Base-by-base conservation (phyloP, 441 rosid species). In the Euphorbia schlechtendalii region DNA sequence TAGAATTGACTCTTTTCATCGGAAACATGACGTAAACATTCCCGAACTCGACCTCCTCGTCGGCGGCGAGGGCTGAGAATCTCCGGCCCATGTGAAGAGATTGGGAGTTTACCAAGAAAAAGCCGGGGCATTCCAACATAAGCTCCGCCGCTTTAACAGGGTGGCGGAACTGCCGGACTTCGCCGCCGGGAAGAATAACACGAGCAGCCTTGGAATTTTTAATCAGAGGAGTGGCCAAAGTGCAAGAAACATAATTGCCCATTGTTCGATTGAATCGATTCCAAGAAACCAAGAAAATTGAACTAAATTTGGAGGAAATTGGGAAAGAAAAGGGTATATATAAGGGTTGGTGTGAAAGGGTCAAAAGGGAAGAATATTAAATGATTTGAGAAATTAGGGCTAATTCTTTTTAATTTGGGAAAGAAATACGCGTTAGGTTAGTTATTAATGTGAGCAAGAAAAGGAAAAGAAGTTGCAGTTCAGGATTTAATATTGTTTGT, bases 231-330 rank as follows among this genome's bases (percentile, higher is more conserved):
- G 75, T 61, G 3, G 79, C 40, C 46, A 86, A 58, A 14, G 76
- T 60, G 71, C 91, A 86, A 1, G 92, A 83, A 49, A 77, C 49
- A 57, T 75, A 84, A 55, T 84, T 86, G 12, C 92, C 92, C 92
- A 86, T 86, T 0, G n/a, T n/a, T n/a, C n/a, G 2, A 8, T 32
- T 32, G 10, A 38, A 4, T 38, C 11, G 8, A 38, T 38, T 38
- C 1, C 6, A 38, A 38, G 41, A 38, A 38, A 32, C 6, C 34
- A 32, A 32, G 34, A 32, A 32, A 32, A 32, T 32, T 3, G 34
- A 32, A 32, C 34, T 32, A 3, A 32, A 32, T 32, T 32, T 2
- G 6, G 6, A 6, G 6, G 6, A 32, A 32, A 2, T 32, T 3
- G 34, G 34, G 34, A 32, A 32, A 6, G 6, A 32, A 32, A 6